These are phyloP conservation scores for Trypanosoma scelopori DNA, from an alignment of 208 protist species.

Conservation along the genomic window DNA sequence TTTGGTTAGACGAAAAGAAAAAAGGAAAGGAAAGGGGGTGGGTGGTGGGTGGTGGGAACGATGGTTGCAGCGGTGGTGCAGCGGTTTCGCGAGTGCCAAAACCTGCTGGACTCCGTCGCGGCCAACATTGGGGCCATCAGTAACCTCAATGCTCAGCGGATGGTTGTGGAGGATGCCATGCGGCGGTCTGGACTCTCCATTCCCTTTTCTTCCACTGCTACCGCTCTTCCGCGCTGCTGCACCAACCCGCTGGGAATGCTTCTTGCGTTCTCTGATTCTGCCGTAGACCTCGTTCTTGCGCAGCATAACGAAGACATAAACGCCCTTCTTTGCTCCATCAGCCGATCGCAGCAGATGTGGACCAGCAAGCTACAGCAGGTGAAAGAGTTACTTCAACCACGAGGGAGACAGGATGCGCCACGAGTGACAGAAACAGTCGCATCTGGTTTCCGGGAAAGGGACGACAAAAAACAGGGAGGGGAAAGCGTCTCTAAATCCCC, in stretches of 20 bases:
- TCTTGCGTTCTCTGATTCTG: conserved; percentile 35
- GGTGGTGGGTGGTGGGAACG: background rate
- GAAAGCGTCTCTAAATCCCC: background rate
- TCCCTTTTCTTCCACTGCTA: conserved; percentile 2
- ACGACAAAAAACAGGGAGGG: background rate
- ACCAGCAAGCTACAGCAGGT: conserved; percentile 36
- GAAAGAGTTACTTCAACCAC: conserved; percentile 19
- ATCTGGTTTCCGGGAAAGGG: background rate
- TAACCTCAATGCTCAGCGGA: conserved; percentile 55
- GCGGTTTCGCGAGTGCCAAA: conserved; percentile 67
- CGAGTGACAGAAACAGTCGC: background rate
- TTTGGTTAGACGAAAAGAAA: conserved; percentile 2
- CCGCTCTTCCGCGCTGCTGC: conserved; percentile 21
- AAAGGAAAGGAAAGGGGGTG: background rate
- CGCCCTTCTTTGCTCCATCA: conserved; percentile 41
- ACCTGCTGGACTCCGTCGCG: conserved; percentile 43
- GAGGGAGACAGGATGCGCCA: background rate
- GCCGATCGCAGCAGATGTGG: conserved; percentile 52
- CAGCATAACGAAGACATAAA: conserved; percentile 58
- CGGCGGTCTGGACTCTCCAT: conserved; percentile 34
- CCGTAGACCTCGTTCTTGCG: conserved; percentile 46
- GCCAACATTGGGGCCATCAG: conserved; percentile 48
- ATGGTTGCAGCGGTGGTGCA: conserved; percentile 39
- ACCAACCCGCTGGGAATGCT: conserved; percentile 63
- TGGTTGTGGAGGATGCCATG: conserved; percentile 39